phyloP scores from a whole-genome alignment of 768 basidiomycete genomes.

The Calocera cornea region DNA sequence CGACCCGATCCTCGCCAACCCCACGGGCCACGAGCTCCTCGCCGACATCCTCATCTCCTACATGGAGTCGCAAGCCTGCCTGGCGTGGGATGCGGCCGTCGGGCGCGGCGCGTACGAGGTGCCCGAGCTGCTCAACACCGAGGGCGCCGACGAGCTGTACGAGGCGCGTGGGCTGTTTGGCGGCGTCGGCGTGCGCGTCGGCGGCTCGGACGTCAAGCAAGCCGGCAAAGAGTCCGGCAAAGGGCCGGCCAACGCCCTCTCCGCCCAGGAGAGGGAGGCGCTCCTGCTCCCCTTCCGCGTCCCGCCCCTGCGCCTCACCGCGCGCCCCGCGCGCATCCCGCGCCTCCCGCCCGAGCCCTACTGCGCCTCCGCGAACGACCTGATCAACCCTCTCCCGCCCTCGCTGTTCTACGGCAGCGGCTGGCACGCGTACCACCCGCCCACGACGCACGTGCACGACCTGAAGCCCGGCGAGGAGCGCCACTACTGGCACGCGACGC shows the following conservation, averaged over 20 bases:
- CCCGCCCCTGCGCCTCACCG: constrained; percentile 58
- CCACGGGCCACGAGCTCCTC: constrained; percentile 69
- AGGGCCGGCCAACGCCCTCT: constrained; percentile 12
- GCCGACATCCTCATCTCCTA: constrained; percentile 86
- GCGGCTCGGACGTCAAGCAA: constrained; percentile 30
- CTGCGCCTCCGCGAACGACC: constrained; percentile 93
- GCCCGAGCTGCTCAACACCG: constrained; percentile 33
- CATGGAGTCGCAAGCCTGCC: constrained; percentile 79
- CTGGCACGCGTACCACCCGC: constrained; percentile 70
- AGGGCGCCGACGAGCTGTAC: constrained; percentile 18
- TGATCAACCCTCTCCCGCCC: constrained; percentile 92
- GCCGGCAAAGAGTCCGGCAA: constrained; percentile 23
- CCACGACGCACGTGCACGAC: constrained; percentile 27
- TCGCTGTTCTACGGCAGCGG: constrained; percentile 88
- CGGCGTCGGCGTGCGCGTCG: constrained; percentile 71
- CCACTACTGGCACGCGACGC: constrained; percentile 88
- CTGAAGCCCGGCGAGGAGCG: constrained; percentile 34
- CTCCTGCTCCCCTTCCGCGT: constrained; percentile 36
- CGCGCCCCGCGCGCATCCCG: constrained; percentile 29
- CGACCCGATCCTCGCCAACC: constrained; percentile 71
- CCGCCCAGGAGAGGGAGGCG: constrained; percentile 14
- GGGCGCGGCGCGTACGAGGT: constrained; percentile 53
- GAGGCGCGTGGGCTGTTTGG: constrained; percentile 57
- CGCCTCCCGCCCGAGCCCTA: constrained; percentile 74
- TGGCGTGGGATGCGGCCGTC: constrained; percentile 59